Evolutionary conservation across 805 yeast species (phyloP), one percentile per base, ranked within the genome.

Genomic region (Wickerhamiella vanderwaltii): DNA sequence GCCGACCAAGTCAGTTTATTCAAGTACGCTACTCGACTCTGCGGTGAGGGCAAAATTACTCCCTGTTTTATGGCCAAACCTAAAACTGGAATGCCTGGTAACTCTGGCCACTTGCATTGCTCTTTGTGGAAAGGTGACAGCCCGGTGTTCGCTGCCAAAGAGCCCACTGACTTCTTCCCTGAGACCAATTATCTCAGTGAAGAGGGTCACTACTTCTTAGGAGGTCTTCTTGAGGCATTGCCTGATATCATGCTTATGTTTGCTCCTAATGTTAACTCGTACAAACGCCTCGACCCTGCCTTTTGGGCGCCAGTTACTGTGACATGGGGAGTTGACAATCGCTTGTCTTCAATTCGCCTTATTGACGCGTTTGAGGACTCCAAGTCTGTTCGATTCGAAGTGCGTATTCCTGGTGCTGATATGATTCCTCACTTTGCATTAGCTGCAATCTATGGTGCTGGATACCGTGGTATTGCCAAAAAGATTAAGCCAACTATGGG

Each of bases 1-100:
- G 62, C 62, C 11, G 63, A 59, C 41, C 51, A 55, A 35, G 50
- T 60, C 16, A 45, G 51, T 6, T 43, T 59, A 32, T 59, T 59
- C 51, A 59, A 59, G 42, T 48, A 54, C 19, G 44, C 57, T 9
- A 50, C 52, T 46, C 57, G 59, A 28, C 44, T 53, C 9, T 35
- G 56, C 15, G 59, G 56, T 12, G 49, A 56, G 2, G 46, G 48
- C 22, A 48, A 46, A 6, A 43, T 59, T 11, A 41, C 57, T 19
- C 62, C 63, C n/a, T 55, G 60, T 35, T 59, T 59, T 48, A 59
- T 59, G 63, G 63, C 63, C 31, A 59, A 59, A 36, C 63, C 63
- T 4, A 48, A 51, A 16, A 51, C 55, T n/a, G 60, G 58, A 6
- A 41, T 58, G 47, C 62, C 63, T 3, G 63, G 63, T 9, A 59